These are phyloP conservation scores for Epichloe hybrida DNA, from an alignment of 2,329 filamentous ascomycete species.

Conservation along the genomic window DNA sequence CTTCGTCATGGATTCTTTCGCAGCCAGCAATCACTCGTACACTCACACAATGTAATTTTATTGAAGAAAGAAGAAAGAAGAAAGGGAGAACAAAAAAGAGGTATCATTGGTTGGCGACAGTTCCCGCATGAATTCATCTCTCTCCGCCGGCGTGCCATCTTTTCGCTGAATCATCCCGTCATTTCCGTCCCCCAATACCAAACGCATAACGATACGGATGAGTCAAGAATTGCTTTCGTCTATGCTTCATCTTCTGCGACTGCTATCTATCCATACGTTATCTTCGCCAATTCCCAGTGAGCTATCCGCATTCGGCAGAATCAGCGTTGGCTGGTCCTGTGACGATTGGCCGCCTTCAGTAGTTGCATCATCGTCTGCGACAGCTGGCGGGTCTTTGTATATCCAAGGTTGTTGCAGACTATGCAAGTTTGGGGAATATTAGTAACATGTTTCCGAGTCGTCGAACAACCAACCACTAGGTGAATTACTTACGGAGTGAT, in stretches of 20 bases:
- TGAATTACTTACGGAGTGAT: constrained; percentile 43
- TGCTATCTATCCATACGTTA: constrained; percentile 24
- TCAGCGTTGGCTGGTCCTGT: constrained; percentile 9
- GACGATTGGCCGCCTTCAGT: constrained; percentile 13
- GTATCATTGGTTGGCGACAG: not conserved
- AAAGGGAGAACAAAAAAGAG: not conserved
- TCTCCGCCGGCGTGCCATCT: not conserved
- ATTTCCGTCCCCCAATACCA: not conserved
- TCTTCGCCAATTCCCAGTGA: constrained; percentile 26
- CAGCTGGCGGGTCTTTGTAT: constrained; percentile 39
- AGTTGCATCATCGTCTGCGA: constrained; percentile 14
- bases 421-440: not conserved
- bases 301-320: constrained; percentile 22
- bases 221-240: not conserved
- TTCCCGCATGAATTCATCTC: not conserved
- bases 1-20: too few species aligned
- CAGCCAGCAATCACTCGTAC: too few species aligned
- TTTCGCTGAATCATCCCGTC: not conserved
- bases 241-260: not conserved
- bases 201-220: too few species aligned
- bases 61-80: too few species aligned
- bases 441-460: not conserved
- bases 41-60: not conserved
- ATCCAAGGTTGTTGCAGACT: constrained; percentile 63
- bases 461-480: not conserved